phyloP scores from a whole-genome alignment of 768 basidiomycete genomes.

The Pleurotus sapidus region DNA sequence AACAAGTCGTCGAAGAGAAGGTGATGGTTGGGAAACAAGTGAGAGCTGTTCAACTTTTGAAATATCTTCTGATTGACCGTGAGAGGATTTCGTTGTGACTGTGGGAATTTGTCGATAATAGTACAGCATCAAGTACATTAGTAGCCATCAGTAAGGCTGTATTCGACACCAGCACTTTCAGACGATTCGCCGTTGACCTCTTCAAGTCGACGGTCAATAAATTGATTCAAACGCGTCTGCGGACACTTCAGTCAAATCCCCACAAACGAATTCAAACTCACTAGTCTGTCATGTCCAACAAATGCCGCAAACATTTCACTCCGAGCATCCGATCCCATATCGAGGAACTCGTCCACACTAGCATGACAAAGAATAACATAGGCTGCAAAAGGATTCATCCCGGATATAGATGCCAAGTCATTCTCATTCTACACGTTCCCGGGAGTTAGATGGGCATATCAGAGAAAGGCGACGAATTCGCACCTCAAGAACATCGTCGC shows the following conservation, averaged over 20 bases:
- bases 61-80: too few species aligned
- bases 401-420: constrained; percentile 49
- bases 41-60: not conserved
- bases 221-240: not conserved
- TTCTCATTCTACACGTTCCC: constrained; percentile 44
- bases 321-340: constrained; percentile 45
- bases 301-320: constrained; percentile 40
- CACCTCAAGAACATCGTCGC: constrained; percentile 50
- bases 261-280: constrained; percentile 20
- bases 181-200: not conserved
- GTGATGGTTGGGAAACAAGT: not conserved
- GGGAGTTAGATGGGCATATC: not conserved
- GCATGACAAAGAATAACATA: constrained; percentile 58
- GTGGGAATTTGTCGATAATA: not conserved
- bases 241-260: not conserved
- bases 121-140: not conserved
- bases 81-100: too few species aligned
- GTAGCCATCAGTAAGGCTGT: not conserved
- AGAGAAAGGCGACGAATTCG: not conserved
- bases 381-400: constrained; percentile 73
- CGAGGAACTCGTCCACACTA: constrained; percentile 53
- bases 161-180: not conserved
- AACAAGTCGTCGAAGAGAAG: not conserved
- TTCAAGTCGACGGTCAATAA: not conserved
- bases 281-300: constrained; percentile 51